Percentiles rank a stretch among this genome's conserved stretches.
These are phyloP conservation scores for Aspergillus nanangensis DNA, from an alignment of 495 filamentous ascomycete species.

Conservation along the genomic window DNA sequence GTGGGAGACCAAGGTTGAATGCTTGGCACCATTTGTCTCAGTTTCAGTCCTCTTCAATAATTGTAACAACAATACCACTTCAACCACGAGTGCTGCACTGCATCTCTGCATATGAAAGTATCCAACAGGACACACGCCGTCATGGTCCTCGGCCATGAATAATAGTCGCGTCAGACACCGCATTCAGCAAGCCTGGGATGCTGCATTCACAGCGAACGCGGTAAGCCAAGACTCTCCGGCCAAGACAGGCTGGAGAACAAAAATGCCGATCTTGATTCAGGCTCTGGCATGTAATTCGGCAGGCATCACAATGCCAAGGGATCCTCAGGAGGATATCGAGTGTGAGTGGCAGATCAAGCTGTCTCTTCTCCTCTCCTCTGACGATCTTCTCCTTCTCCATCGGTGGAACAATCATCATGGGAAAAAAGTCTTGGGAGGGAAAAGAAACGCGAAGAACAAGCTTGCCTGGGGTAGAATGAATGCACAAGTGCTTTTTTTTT, in stretches of 20 bases:
- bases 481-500: too few relatives aligned
- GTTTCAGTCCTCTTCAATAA: too few relatives aligned
- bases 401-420: constrained; percentile 6
- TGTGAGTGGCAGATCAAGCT: constrained; percentile 2
- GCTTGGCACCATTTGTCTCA: too few relatives aligned
- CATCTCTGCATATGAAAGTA: too few relatives aligned
- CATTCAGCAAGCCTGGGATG: too few relatives aligned
- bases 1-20: too few relatives aligned
- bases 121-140: too few relatives aligned
- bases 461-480: not conserved
- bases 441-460: not conserved
- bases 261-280: constrained; percentile 1
- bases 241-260: not conserved
- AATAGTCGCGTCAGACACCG: too few relatives aligned
- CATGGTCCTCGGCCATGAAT: too few relatives aligned
- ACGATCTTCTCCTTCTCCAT: constrained; percentile 7
- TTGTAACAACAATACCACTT: too few relatives aligned
- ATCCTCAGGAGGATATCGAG: not conserved
- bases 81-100: too few relatives aligned
- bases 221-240: not conserved
- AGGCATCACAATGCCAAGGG: not conserved
- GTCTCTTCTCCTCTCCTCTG: not conserved
- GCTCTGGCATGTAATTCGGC: not conserved
- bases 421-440: not conserved
- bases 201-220: too few relatives aligned